phyloP scores from a whole-genome alignment of 2,329 filamentous ascomycete species.

The Aureobasidium sp. region DNA sequence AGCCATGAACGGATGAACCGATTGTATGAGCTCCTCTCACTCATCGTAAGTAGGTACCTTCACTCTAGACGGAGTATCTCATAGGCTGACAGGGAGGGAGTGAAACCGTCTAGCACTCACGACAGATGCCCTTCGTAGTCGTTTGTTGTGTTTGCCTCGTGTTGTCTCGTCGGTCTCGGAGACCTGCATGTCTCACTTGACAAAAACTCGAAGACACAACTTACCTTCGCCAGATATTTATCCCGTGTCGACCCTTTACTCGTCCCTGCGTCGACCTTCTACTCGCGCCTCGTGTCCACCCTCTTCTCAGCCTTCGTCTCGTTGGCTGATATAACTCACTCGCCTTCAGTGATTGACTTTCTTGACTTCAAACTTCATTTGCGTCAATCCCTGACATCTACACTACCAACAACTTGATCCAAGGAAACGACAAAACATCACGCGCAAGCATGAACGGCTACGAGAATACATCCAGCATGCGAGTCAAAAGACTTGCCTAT shows the following conservation, averaged over 20 bases:
- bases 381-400: neutral
- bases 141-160: neutral
- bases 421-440: neutral
- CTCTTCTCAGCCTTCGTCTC: neutral
- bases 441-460: neutral
- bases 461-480: neutral
- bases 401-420: neutral
- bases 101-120: too few relatives aligned
- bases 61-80: too few relatives aligned
- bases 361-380: neutral
- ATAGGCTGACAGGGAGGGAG: too few relatives aligned
- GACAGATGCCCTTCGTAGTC: too few relatives aligned
- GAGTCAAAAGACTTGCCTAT: neutral
- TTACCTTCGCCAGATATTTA: neutral
- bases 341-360: neutral
- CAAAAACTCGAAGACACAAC: neutral
- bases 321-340: too few relatives aligned
- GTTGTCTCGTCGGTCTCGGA: neutral
- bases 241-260: neutral
- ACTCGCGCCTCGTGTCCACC: neutral
- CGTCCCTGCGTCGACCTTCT: neutral
- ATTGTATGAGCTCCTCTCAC: conserved; percentile 15
- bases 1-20: conserved; percentile 9
- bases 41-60: too few relatives aligned
- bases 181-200: neutral